Percentiles rank a stretch among this genome's conserved stretches.
Conservation (phyloP, 2,329 filamentous ascomycete genomes). For the Magnaporthales sp. region DNA sequence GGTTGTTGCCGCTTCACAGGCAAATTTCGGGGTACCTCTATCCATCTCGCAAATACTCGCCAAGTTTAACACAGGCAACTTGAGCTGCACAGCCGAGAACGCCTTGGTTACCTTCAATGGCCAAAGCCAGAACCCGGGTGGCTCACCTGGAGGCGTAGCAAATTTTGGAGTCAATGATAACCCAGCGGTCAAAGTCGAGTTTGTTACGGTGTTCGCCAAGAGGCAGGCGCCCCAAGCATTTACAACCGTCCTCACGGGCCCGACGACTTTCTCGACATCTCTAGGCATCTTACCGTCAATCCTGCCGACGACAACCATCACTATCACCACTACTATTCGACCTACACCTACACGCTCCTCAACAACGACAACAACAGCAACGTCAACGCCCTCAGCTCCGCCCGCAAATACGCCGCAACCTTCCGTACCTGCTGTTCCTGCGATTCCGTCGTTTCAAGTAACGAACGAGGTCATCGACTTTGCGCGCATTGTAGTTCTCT, state of each 20-base stretch:
- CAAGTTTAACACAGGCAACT: conserved; percentile 63
- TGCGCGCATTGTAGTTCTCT: conserved; percentile 52
- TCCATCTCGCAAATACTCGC: conserved; percentile 61
- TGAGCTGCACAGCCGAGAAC: conserved; percentile 81
- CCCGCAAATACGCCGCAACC: conserved; percentile 12
- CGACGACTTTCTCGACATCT: neutral
- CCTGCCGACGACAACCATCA: conserved; percentile 10
- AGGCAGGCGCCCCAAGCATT: neutral
- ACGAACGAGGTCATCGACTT: conserved; percentile 54
- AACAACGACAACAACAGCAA: conserved; percentile 18
- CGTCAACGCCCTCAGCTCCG: conserved; percentile 14
- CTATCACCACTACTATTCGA: conserved; percentile 16
- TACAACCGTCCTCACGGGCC: neutral
- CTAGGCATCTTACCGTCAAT: neutral
- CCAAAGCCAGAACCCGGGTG: conserved; percentile 17
- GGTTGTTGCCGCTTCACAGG: conserved; percentile 55
- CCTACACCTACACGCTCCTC: conserved; percentile 15
- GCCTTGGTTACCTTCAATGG: conserved; percentile 79
- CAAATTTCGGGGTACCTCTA: conserved; percentile 70
- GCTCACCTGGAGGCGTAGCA: conserved; percentile 6
- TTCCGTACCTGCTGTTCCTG: conserved; percentile 15
- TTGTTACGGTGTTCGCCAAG: conserved; percentile 2
- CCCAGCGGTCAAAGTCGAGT: conserved; percentile 14
- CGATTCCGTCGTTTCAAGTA: conserved; percentile 33
- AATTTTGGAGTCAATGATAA: conserved; percentile 6